A percentile compares a stretch with the other conserved stretches of the same genome.
Evolutionary conservation across 1,139 yeast genomes (phyloP).

Genomic region (Hansenula lynferdii): DNA sequence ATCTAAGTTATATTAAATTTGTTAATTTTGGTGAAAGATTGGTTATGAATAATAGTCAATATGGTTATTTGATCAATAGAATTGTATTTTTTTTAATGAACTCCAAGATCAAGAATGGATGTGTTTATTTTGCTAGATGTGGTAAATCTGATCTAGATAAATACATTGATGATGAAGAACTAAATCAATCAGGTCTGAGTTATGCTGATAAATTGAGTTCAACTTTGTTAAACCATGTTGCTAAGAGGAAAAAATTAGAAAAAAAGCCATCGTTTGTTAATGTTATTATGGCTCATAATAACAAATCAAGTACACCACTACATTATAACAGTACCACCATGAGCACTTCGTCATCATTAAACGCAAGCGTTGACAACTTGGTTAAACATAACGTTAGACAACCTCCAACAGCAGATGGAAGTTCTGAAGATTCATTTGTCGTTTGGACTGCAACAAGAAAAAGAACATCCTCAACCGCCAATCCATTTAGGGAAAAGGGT

Average conservation of each 20-base stretch:
- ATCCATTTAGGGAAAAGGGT: constrained; percentile 54
- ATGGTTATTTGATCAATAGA: constrained; percentile 85
- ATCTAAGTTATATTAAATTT: constrained; percentile 71
- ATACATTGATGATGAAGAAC: constrained; percentile 54
- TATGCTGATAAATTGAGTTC: constrained; percentile 44
- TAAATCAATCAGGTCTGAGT: constrained; percentile 51
- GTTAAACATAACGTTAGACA: constrained; percentile 21
- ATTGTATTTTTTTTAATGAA: constrained; percentile 90
- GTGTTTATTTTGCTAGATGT: constrained; percentile 83
- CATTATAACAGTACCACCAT: too few relatives aligned
- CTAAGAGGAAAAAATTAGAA: constrained; percentile 17
- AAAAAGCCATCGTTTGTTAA: constrained; percentile 1
- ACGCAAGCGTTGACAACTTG: constrained; percentile 9
- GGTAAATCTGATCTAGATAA: constrained; percentile 47
- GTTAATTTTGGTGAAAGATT: constrained; percentile 89
- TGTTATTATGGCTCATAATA: background rate
- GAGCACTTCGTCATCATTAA: background rate
- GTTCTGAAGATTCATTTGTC: constrained; percentile 38
- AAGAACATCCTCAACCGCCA: constrained; percentile 78
- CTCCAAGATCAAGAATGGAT: constrained; percentile 76
- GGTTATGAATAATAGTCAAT: constrained; percentile 72
- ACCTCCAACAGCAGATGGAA: constrained; percentile 29
- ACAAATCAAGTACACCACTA: too few relatives aligned
- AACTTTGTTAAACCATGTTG: constrained; percentile 26
- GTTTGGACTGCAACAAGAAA: constrained; percentile 93